Conservation (phyloP, 805 yeast genomes). For the Nakazawaea anatomiae region DNA sequence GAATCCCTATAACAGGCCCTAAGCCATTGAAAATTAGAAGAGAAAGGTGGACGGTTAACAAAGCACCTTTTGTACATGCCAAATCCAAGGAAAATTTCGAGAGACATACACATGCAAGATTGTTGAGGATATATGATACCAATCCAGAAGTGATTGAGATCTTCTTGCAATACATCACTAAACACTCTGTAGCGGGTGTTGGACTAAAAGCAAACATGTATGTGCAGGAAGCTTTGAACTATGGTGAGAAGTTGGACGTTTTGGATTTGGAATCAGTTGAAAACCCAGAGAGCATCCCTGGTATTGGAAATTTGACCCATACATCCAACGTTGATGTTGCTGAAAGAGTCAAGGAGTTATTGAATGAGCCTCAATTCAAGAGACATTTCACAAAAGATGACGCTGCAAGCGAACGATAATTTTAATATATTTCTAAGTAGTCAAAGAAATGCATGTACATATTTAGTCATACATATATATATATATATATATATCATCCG, state of each 20-base stretch:
- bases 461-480: not conserved
- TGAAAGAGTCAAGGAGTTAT: slow-evolving; percentile 62
- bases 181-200: slow-evolving; percentile 75
- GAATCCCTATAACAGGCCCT: slow-evolving; percentile 80
- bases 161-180: slow-evolving; percentile 71
- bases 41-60: slow-evolving; percentile 89
- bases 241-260: slow-evolving; percentile 32
- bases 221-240: slow-evolving; percentile 43
- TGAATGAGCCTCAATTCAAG: slow-evolving; percentile 66
- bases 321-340: slow-evolving; percentile 44
- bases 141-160: slow-evolving; percentile 79
- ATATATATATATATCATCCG: slow-evolving; percentile 34
- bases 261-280: slow-evolving; percentile 19
- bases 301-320: slow-evolving; percentile 16
- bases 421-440: no score
- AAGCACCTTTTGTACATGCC: slow-evolving; percentile 91
- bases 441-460: not conserved
- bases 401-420: slow-evolving; percentile 15
- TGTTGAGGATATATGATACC: slow-evolving; percentile 75
- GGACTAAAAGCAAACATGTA: slow-evolving; percentile 73
- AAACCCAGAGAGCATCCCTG: slow-evolving; percentile 13
- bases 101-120: slow-evolving; percentile 75
- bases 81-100: slow-evolving; percentile 92
- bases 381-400: slow-evolving; percentile 32
- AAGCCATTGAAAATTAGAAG: slow-evolving; percentile 61